These are phyloP conservation scores for Nakataea oryzae DNA, from an alignment of 2,329 filamentous ascomycete species.

Conservation along the genomic window DNA sequence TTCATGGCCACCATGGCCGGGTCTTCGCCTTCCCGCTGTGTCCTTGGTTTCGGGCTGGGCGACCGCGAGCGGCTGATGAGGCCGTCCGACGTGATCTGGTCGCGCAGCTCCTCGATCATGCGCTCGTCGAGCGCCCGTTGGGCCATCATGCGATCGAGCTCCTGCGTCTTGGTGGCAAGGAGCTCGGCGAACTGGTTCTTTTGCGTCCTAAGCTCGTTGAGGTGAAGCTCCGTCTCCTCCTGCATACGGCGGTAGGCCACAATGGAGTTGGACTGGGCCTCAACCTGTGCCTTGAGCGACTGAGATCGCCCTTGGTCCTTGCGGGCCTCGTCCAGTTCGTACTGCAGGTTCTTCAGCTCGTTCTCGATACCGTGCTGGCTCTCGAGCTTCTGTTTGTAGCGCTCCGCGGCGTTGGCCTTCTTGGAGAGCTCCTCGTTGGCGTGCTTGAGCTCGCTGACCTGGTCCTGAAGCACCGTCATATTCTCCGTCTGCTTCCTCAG, in stretches of 20 bases:
- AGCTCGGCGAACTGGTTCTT: conserved; percentile 24
- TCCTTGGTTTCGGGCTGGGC: not conserved
- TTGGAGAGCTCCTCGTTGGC: conserved; percentile 48
- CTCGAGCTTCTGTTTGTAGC: conserved; percentile 53
- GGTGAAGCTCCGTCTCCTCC: conserved; percentile 18
- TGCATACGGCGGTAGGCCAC: conserved; percentile 15
- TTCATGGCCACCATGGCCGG: conserved; percentile 12
- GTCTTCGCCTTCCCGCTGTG: not conserved
- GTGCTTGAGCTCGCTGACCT: conserved; percentile 48
- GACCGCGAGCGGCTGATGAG: conserved; percentile 9
- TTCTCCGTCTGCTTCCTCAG: conserved; percentile 35
- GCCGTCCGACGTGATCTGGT: conserved; percentile 34
- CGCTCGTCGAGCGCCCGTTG: conserved; percentile 37
- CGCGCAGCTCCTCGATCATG: conserved; percentile 48
- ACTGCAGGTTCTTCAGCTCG: conserved; percentile 44
- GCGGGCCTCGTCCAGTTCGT: conserved; percentile 42
- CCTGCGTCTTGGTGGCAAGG: conserved; percentile 29
- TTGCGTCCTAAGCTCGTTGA: conserved; percentile 27
- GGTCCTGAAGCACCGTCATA: conserved; percentile 43
- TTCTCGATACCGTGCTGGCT: conserved; percentile 42
- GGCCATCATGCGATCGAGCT: conserved; percentile 25
- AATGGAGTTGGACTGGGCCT: conserved; percentile 13
- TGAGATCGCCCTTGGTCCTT: conserved; percentile 28
- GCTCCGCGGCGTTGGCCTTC: conserved; percentile 52
- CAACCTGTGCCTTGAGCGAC: conserved; percentile 20